These are phyloP conservation scores for Penicillium argentinense DNA, from an alignment of 495 filamentous ascomycete species.

Conservation along the genomic window DNA sequence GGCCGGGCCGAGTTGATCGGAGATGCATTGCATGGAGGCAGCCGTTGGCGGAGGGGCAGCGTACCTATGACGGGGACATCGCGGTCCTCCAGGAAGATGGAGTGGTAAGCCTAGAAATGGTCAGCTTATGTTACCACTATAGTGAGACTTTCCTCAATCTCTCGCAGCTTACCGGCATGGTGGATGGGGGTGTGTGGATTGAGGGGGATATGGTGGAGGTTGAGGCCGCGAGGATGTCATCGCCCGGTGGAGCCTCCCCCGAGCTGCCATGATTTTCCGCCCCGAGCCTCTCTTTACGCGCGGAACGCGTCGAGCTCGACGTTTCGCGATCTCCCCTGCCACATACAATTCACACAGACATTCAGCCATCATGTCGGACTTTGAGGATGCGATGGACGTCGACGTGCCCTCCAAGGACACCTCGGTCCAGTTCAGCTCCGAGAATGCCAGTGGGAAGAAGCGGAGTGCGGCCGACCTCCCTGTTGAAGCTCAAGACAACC, in stretches of 20 bases:
- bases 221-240: slow-evolving; percentile 42
- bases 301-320: slow-evolving; percentile 35
- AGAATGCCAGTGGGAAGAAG: slow-evolving; percentile 75
- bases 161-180: slow-evolving; percentile 49
- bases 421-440: slow-evolving; percentile 54
- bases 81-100: slow-evolving; percentile 83
- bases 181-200: slow-evolving; percentile 22
- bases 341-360: background rate
- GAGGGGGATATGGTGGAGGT: slow-evolving; percentile 16
- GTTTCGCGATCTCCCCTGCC: slow-evolving; percentile 8
- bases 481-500: slow-evolving; percentile 86
- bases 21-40: slow-evolving; percentile 4
- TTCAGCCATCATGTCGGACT: slow-evolving; percentile 74
- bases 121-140: slow-evolving; percentile 5
- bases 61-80: slow-evolving; percentile 66
- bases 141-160: background rate
- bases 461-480: slow-evolving; percentile 89
- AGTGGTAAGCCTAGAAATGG: slow-evolving; percentile 76
- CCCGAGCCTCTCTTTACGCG: slow-evolving; percentile 49
- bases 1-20: too few relatives aligned
- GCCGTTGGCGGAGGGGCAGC: slow-evolving; percentile 21
- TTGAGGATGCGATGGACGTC: slow-evolving; percentile 88
- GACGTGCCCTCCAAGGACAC: slow-evolving; percentile 60
- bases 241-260: slow-evolving; percentile 22
- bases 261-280: slow-evolving; percentile 43